A percentile compares a stretch with the other conserved stretches of the same genome.
Conservation (phyloP, 148 eudicot species). For the Oxyria digyna region DNA sequence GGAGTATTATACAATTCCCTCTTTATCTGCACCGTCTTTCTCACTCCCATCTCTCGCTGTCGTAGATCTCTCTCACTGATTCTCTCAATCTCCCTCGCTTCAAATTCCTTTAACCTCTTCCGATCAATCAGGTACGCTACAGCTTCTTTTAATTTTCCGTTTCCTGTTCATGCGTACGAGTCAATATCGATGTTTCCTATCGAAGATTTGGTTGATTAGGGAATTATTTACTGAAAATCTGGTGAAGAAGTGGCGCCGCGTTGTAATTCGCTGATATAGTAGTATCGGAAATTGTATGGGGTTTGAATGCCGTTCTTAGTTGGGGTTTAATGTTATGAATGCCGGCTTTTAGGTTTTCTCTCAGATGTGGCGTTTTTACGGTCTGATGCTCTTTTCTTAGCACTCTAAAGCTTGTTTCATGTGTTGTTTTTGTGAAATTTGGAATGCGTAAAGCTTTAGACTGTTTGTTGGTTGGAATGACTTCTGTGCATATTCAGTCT, state of each 20-base stretch:
- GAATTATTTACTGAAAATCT: neutral
- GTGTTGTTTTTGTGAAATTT: neutral
- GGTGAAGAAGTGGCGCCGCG: slow-evolving; percentile 4
- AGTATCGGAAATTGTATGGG: neutral
- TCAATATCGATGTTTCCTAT: neutral
- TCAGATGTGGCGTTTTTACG: neutral
- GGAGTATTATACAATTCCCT: neutral
- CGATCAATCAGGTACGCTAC: slow-evolving; percentile 1
- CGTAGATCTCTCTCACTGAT: slow-evolving; percentile 6
- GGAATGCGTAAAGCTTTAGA: neutral
- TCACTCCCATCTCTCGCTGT: neutral
- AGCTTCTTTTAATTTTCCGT: neutral
- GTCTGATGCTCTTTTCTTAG: neutral
- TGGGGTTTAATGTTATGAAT: neutral
- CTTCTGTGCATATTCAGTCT: neutral
- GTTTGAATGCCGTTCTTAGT: neutral
- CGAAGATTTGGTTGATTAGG: neutral
- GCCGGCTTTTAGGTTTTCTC: slow-evolving; percentile 1
- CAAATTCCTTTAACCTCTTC: neutral
- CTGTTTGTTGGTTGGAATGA: neutral
- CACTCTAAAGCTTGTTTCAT: neutral
- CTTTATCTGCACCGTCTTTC: neutral
- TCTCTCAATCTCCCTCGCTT: neutral
- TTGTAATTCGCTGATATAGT: neutral
- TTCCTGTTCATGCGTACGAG: slow-evolving; percentile 1